Evolutionary conservation across 352 stramenopile genomes (phyloP), one percentile per base, ranked within the genome.

Genomic region (Phytophthora podocarpi): DNA sequence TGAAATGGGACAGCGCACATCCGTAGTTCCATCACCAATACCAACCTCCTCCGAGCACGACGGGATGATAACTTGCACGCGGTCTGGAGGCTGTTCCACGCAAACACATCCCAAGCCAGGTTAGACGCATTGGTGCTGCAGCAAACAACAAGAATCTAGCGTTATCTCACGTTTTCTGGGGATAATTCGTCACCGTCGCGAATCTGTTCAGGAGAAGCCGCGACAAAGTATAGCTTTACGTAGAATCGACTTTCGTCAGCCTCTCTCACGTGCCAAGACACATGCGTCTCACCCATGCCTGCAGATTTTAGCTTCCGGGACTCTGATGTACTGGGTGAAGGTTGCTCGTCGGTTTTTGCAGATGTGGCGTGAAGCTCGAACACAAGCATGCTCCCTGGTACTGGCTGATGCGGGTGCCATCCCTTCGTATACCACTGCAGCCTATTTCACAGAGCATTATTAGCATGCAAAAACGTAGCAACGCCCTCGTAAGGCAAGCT

Each of bases 331-430:
- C 2, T 58, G 27, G 32, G 10, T 31, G 32, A 26, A 10, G 16
- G 21, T 32, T 63, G 15, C 27, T 37, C 30, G 34, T 30, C 40
- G 11, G 18, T 30, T 45, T 59, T 37, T 23, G 40, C 2, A 16
- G 42, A n/a, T 28, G 62, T 69, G 20, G 75, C 72, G 37, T 91
- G 80, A 4, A 93, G 67, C 46, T 93, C 84, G 55, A 93, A 91
- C 5, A 93, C 61, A 39, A 93, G 78, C 84, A 93, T 93, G 23
- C 81, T 72, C 15, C 84, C 84, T 4, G 74, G 79, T 24, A 85
- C 85, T 24, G 84, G 67, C 47, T 93, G 81, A 61, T 93, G 79
- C 16, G 81, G 72, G 47, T 87, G 78, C 84, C 84, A 93, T n/a
- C 82, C 76, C 34, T 80, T 68, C 3, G 79, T 79, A 54, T 80